Conservation (phyloP, 768 basidiomycete species). For the Tylopilus plumbeoviolaceoides region DNA sequence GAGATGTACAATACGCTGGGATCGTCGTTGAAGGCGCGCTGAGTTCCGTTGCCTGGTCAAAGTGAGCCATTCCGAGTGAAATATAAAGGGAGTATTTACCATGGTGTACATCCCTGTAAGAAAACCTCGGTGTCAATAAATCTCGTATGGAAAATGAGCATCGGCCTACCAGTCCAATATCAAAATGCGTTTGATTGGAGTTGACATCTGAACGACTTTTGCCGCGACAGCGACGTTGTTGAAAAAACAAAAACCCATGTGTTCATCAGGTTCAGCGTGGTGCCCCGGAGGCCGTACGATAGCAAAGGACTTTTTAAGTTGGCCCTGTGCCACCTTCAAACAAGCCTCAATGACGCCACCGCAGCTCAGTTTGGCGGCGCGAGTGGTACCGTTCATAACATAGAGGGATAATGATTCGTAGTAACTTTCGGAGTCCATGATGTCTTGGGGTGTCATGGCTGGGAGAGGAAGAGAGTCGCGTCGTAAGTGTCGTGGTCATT, state of each 20-base stretch:
- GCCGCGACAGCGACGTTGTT: conserved; percentile 97
- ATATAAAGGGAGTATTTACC: conserved; percentile 41
- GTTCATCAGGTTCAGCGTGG: conserved; percentile 96
- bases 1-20: conserved; percentile 91
- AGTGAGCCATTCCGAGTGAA: conserved; percentile 7
- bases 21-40: conserved; percentile 93
- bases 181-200: conserved; percentile 71
- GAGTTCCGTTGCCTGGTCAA: conserved; percentile 87
- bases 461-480: conserved; percentile 11
- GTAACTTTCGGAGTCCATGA: conserved; percentile 69
- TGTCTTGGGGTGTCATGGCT: conserved; percentile 76
- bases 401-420: conserved; percentile 94
- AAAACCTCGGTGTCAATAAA: conserved; percentile 10
- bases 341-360: conserved; percentile 93
- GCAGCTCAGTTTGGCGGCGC: conserved; percentile 82
- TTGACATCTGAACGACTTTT: conserved; percentile 69
- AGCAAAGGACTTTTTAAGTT: conserved; percentile 84
- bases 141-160: neutral
- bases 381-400: conserved; percentile 80
- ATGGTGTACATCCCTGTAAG: conserved; percentile 90
- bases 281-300: conserved; percentile 97
- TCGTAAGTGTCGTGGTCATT: conserved; percentile 11
- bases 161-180: conserved; percentile 89
- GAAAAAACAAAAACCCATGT: conserved; percentile 99
- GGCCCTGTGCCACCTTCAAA: conserved; percentile 76